A percentile compares a stretch with the other conserved stretches of the same genome.
Conservation (phyloP, 306 rosid species). For the Trichosanthes truncata region DNA sequence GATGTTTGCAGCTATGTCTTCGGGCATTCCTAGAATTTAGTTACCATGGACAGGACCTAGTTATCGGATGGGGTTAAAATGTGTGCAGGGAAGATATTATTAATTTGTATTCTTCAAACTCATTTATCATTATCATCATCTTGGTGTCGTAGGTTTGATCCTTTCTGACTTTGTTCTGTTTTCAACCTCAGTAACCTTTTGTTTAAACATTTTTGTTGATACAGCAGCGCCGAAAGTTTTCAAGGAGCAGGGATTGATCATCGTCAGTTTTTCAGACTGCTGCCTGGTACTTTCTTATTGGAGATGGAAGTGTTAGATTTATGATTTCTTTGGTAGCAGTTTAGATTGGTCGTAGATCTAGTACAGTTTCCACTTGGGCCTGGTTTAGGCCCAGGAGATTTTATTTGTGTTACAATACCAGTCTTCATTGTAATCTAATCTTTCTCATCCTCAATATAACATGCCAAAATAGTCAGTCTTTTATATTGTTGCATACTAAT, state of each 20-base stretch:
- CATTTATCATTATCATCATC: neutral
- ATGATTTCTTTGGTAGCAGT: neutral
- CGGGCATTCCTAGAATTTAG: neutral
- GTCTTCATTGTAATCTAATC: neutral
- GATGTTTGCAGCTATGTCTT: slow-evolving; percentile 14
- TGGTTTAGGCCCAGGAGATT: neutral
- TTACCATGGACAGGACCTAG: neutral
- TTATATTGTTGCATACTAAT: neutral
- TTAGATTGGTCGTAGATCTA: neutral
- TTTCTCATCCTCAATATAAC: neutral
- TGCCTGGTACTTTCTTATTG: slow-evolving; percentile 57
- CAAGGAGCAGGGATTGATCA: slow-evolving; percentile 45
- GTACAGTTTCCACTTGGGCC: neutral
- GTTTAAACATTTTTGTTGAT: slow-evolving; percentile 6
- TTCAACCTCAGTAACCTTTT: neutral
- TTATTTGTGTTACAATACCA: neutral
- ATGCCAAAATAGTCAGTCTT: neutral
- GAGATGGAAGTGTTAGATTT: slow-evolving; percentile 20
- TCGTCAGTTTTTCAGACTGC: slow-evolving; percentile 49
- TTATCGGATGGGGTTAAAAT: neutral
- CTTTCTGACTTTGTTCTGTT: slow-evolving; percentile 2
- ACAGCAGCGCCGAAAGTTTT: slow-evolving; percentile 48
- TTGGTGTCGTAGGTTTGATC: neutral
- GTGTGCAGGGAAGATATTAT: neutral
- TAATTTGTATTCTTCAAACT: neutral